These are phyloP conservation scores for Auriculariales sp. DNA, from an alignment of 768 basidiomycete species.

Conservation along the genomic window DNA sequence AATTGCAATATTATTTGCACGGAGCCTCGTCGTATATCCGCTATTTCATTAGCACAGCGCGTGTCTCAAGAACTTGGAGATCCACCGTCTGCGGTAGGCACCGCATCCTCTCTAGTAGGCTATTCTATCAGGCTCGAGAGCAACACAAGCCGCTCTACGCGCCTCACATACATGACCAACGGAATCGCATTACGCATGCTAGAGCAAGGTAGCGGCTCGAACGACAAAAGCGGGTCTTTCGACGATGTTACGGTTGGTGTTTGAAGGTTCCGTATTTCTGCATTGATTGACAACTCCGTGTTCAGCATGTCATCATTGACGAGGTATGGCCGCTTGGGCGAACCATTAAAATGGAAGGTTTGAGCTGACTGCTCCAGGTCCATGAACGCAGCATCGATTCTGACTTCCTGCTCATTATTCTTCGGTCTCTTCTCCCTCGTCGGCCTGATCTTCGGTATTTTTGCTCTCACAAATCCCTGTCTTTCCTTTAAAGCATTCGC, in stretches of 20 bases:
- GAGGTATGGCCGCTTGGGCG: slow-evolving; percentile 37
- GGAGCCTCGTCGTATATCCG: slow-evolving; percentile 90
- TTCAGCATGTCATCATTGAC: slow-evolving; percentile 85
- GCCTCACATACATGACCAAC: slow-evolving; percentile 76
- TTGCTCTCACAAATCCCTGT: background rate
- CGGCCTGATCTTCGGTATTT: slow-evolving; percentile 73
- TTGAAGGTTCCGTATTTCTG: background rate
- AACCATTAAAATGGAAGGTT: background rate
- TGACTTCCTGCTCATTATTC: slow-evolving; percentile 88
- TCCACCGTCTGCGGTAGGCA: slow-evolving; percentile 60
- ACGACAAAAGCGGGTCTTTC: slow-evolving; percentile 64
- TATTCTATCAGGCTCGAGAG: slow-evolving; percentile 92
- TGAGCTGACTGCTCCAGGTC: slow-evolving; percentile 30
- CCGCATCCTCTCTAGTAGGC: slow-evolving; percentile 66
- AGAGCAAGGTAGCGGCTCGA: slow-evolving; percentile 63
- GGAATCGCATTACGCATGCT: slow-evolving; percentile 95
- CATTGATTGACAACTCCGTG: background rate
- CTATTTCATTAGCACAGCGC: slow-evolving; percentile 88
- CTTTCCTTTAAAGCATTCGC: slow-evolving; percentile 1
- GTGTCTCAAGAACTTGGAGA: slow-evolving; percentile 92
- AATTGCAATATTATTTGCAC: slow-evolving; percentile 89
- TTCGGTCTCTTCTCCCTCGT: slow-evolving; percentile 66
- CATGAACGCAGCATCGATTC: slow-evolving; percentile 96
- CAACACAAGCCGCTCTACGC: slow-evolving; percentile 64
- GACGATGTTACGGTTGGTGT: slow-evolving; percentile 88